These are phyloP conservation scores for Penicillium oxalicum DNA, from an alignment of 2,329 filamentous ascomycete genomes.

Conservation along the genomic window DNA sequence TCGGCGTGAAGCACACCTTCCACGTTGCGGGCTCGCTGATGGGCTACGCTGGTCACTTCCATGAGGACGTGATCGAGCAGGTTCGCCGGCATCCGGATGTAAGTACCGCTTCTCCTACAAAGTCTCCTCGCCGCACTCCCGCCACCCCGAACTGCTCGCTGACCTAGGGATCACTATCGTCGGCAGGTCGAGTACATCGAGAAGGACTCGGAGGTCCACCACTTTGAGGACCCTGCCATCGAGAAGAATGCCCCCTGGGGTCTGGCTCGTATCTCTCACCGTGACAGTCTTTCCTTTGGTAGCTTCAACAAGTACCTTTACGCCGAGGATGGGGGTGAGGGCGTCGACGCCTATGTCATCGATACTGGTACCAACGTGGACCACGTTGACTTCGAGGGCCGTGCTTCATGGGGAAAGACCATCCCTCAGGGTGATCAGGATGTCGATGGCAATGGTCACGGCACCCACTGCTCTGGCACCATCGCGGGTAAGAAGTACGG, in stretches of 20 bases:
- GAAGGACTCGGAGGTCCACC: constrained; percentile 87
- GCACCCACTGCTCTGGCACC: constrained; percentile 98
- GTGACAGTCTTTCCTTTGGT: constrained; percentile 76
- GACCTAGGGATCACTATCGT: constrained; percentile 1
- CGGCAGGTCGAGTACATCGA: constrained; percentile 90
- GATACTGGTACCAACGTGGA: constrained; percentile 92
- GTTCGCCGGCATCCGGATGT: constrained; percentile 95
- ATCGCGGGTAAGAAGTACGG: constrained; percentile 98
- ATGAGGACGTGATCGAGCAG: constrained; percentile 85
- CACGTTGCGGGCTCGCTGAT: constrained; percentile 78
- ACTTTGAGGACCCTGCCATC: constrained; percentile 56
- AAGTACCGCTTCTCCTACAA: constrained; percentile 47
- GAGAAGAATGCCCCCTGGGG: constrained; percentile 99
- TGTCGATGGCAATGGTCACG: constrained; percentile 93
- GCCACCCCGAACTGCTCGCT: constrained; percentile 1
- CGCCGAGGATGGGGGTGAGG: constrained; percentile 81
- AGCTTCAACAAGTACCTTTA: constrained; percentile 99
- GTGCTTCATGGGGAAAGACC: constrained; percentile 94
- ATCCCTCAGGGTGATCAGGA: constrained; percentile 81
- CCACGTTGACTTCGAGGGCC: constrained; percentile 95
- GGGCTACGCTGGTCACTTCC: constrained; percentile 94
- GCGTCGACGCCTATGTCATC: constrained; percentile 97
- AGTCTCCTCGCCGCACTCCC: background rate
- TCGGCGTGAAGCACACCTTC: constrained; percentile 92
- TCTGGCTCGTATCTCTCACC: constrained; percentile 95